Evolutionary conservation across 2,329 filamentous ascomycete genomes (phyloP).

Genomic region (Fusarium nisikadoi): DNA sequence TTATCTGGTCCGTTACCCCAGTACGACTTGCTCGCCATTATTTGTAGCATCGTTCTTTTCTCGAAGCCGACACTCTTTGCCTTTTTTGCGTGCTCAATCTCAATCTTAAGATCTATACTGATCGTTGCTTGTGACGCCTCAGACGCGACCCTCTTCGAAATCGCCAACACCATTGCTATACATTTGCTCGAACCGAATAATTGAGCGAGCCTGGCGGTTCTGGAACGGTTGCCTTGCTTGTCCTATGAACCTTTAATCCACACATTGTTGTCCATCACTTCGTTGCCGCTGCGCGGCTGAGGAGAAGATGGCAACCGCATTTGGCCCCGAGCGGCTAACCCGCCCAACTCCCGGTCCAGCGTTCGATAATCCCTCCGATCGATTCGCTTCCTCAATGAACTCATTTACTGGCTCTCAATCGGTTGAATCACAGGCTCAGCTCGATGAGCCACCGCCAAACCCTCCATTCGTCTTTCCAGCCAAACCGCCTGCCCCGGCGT

Average conservation of each 20-base stretch:
- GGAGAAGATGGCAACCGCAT: constrained; percentile 56
- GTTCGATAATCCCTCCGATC: constrained; percentile 42
- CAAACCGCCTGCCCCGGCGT: constrained; percentile 56
- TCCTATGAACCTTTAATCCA: constrained; percentile 54
- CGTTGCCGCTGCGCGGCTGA: constrained; percentile 62
- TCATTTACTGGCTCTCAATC: constrained; percentile 29
- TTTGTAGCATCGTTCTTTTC: constrained; percentile 14
- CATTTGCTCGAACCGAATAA: constrained; percentile 9
- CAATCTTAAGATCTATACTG: constrained; percentile 33
- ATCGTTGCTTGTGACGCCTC: constrained; percentile 32
- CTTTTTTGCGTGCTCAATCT: constrained; percentile 16
- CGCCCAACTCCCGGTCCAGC: constrained; percentile 43
- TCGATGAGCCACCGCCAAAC: constrained; percentile 62
- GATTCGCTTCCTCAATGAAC: constrained; percentile 38
- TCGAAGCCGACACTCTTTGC: constrained; percentile 14
- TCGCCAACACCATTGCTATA: constrained; percentile 2
- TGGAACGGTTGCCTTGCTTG: constrained; percentile 13
- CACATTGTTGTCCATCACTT: constrained; percentile 54
- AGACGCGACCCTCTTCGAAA: constrained; percentile 25
- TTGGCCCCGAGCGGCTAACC: constrained; percentile 51
- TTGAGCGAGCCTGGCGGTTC: constrained; percentile 16
- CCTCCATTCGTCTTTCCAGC: constrained; percentile 73
- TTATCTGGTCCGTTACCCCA: constrained; percentile 39
- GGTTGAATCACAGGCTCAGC: constrained; percentile 20
- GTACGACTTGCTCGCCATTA: constrained; percentile 7